phyloP scores from a whole-genome alignment of 139 green algal species.

The Mychonastes homosphaera region DNA sequence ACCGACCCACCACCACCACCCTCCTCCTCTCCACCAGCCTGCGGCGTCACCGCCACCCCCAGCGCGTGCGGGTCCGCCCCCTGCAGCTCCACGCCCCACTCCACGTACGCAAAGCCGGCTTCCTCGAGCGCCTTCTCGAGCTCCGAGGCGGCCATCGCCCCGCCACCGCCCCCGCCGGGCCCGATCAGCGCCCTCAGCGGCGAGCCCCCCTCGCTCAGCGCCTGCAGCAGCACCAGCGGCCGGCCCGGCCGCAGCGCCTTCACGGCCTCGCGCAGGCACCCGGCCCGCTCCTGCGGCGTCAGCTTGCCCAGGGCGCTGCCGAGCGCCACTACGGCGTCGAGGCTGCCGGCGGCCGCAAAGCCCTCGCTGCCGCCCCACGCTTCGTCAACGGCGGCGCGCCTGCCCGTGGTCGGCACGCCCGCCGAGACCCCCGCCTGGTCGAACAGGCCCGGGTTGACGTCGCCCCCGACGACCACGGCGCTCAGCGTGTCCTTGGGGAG shows the following conservation, averaged over 20 bases:
- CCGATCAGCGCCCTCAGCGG: slow-evolving; percentile 24
- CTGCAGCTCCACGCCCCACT: slow-evolving; percentile 34
- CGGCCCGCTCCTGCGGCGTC: slow-evolving; percentile 11
- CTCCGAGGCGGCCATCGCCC: neutral
- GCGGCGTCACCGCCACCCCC: slow-evolving; percentile 37
- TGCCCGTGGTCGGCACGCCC: slow-evolving; percentile 26
- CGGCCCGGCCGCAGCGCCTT: slow-evolving; percentile 41
- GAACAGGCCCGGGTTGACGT: slow-evolving; percentile 32
- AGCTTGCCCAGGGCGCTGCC: slow-evolving; percentile 14
- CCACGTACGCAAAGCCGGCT: slow-evolving; percentile 26
- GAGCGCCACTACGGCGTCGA: slow-evolving; percentile 35
- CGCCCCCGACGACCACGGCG: slow-evolving; percentile 31
- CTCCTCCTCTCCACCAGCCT: neutral
- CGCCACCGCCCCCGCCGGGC: slow-evolving; percentile 1
- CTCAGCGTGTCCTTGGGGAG: slow-evolving; percentile 40
- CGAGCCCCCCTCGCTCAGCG: slow-evolving; percentile 10
- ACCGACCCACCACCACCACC: neutral
- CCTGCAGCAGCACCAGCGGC: slow-evolving; percentile 46
- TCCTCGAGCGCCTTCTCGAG: slow-evolving; percentile 14
- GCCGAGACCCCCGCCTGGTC: slow-evolving; percentile 55
- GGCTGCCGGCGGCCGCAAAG: slow-evolving; percentile 19
- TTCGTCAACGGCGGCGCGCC: slow-evolving; percentile 15
- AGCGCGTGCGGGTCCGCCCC: slow-evolving; percentile 41
- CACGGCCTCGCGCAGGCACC: slow-evolving; percentile 22
- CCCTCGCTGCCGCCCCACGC: too few relatives aligned